These are phyloP conservation scores for Aspergillus sp. DNA, from an alignment of 2,329 filamentous ascomycete genomes.

Conservation along the genomic window DNA sequence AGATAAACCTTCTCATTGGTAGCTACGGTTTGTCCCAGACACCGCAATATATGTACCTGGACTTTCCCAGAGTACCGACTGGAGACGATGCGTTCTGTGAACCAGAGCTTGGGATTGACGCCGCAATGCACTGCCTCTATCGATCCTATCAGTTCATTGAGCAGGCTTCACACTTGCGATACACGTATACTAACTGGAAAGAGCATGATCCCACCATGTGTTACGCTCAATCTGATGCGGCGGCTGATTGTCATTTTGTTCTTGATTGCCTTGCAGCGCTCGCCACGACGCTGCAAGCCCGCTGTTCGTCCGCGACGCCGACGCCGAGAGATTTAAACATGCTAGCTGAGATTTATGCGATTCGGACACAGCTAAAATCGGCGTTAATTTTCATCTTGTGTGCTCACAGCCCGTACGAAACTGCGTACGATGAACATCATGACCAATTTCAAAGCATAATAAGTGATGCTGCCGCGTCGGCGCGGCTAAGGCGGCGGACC, in stretches of 20 bases:
- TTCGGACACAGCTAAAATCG: neutral
- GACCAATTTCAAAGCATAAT: neutral
- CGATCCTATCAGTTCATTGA: neutral
- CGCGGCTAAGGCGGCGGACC: neutral
- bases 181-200: neutral
- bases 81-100: neutral
- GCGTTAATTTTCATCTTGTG: neutral
- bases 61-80: neutral
- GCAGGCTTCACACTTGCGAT: neutral
- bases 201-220: neutral
- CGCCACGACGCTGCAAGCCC: neutral
- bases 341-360: neutral
- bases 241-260: neutral
- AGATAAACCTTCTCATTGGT: neutral
- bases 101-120: neutral
- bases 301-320: neutral
- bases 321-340: neutral
- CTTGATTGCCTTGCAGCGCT: neutral
- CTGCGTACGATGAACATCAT: neutral
- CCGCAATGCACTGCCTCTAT: neutral
- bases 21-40: neutral
- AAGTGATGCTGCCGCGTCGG: neutral
- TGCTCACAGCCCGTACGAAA: neutral
- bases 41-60: neutral
- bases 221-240: neutral